These are phyloP conservation scores for Climacium dendroides DNA, from an alignment of 225 moss, liverwort and hornwort species.

Conservation along the genomic window DNA sequence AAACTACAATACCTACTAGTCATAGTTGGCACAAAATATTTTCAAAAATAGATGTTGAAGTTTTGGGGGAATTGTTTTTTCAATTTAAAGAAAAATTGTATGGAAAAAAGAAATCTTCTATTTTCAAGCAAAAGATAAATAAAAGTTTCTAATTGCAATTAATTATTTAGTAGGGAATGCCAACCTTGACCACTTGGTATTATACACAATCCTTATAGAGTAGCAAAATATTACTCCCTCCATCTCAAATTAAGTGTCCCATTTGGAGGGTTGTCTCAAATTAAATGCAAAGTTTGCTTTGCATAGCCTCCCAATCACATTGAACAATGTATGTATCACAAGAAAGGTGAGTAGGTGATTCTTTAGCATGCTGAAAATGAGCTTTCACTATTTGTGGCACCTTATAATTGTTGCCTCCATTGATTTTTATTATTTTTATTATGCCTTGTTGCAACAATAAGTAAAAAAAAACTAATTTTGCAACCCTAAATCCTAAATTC, in stretches of 20 bases:
- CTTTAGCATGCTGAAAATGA: accelerated
- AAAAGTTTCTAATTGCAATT: neutral
- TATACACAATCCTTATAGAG: neutral
- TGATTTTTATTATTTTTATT: neutral
- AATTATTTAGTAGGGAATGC: neutral
- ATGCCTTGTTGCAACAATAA: neutral
- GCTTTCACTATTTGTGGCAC: accelerated
- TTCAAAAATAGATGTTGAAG: neutral
- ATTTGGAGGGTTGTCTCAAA: neutral
- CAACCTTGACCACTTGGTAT: neutral
- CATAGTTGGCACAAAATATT: neutral
- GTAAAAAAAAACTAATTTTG: too few relatives aligned
- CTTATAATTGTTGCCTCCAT: neutral
- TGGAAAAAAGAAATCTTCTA: neutral
- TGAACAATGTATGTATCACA: neutral
- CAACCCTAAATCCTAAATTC: neutral
- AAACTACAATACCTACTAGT: neutral
- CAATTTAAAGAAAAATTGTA: neutral
- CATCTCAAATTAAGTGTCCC: neutral
- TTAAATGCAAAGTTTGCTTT: neutral
- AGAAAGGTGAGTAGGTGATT: neutral
- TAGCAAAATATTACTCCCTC: neutral
- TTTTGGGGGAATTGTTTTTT: neutral
- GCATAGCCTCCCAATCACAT: neutral
- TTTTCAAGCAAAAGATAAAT: neutral